Evolutionary conservation across 495 filamentous ascomycete genomes (phyloP), one percentile per base, ranked within the genome.

Genomic region (Xylaria intraflava): DNA sequence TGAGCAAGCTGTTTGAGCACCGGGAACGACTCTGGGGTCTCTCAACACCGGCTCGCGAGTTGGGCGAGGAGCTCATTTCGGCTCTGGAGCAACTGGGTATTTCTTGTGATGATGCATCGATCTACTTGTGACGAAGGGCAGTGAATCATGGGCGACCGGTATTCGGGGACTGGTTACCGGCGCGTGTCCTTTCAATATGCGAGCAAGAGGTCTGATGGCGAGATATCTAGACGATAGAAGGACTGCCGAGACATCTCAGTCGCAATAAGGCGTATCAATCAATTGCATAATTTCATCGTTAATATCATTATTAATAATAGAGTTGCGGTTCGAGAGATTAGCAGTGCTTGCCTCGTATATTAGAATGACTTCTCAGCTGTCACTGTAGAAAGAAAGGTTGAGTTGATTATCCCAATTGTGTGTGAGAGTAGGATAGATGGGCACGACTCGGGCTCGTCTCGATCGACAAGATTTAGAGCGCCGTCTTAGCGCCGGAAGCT

Each of bases 11-110:
- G 3, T 38, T 50, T 17, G 24, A 41, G n/a, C 26, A 27, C 26
- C 20, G 20, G 31, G 31, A 50, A 20, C 36, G 22, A 0, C 38
- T 50, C n/a, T 41, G 36, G 48, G 48, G n/a, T 11, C 36, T 30
- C 14, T 41, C 48, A 24, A 8, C 16, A 27, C 38, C 23, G 38
- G 48, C 36, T n/a, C 36, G 36, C 17, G 24, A 42, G 38, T 6
- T 50, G 38, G 38, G 36, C 19, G 36, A 50, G 44, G 49, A 43
- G 23, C 38, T 51, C 39, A 43, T 51, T 17, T 19, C n/a, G 27
- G 23, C n/a, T 19, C 19, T 51, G 6, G 49, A 35, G 14, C 10
- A 51, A 19, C 31, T 43, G 20, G 39, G 38, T 7, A 27, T 44
- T 42, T 9, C 17, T 3, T 51, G 48, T 40, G 35, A 49, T 20